phyloP scores from a whole-genome alignment of 805 yeast genomes.

The Lachancea sp. region DNA sequence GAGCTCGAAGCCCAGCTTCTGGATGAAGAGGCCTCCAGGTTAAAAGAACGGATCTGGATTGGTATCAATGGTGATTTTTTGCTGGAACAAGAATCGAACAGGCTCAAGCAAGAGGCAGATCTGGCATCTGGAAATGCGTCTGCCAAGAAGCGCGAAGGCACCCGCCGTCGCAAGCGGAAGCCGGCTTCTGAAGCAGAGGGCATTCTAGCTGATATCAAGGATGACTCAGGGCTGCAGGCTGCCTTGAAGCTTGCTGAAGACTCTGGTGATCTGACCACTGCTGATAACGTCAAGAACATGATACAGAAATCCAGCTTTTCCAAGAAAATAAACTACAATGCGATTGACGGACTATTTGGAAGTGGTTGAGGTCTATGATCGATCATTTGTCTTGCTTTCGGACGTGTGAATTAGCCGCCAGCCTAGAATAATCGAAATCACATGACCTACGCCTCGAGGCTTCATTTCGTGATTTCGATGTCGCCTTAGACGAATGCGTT shows the following conservation, averaged over 20 bases:
- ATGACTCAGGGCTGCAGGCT: constrained; percentile 34
- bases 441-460: too few species aligned
- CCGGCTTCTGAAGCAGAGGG: constrained; percentile 26
- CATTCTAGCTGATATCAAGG: constrained; percentile 31
- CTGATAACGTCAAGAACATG: constrained; percentile 74
- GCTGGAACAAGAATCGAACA: constrained; percentile 75
- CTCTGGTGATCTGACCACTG: constrained; percentile 47
- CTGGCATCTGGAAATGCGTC: constrained; percentile 68
- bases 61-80: constrained; percentile 83
- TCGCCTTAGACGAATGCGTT: neutral
- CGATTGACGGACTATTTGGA: constrained; percentile 50
- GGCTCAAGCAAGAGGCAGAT: constrained; percentile 82
- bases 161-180: constrained; percentile 28
- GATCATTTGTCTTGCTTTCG: too few species aligned
- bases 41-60: constrained; percentile 84
- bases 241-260: constrained; percentile 36
- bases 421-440: neutral
- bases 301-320: constrained; percentile 70
- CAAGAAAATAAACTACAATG: constrained; percentile 83
- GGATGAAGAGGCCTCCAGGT: constrained; percentile 57
- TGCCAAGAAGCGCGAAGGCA: constrained; percentile 41
- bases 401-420: neutral
- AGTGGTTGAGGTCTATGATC: neutral
- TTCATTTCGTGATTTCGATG: too few species aligned
- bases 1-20: constrained; percentile 60